A percentile compares a stretch with the other conserved stretches of the same genome.
Evolutionary conservation across 768 basidiomycete genomes (phyloP).

Genomic region (Tulasnella sp.): DNA sequence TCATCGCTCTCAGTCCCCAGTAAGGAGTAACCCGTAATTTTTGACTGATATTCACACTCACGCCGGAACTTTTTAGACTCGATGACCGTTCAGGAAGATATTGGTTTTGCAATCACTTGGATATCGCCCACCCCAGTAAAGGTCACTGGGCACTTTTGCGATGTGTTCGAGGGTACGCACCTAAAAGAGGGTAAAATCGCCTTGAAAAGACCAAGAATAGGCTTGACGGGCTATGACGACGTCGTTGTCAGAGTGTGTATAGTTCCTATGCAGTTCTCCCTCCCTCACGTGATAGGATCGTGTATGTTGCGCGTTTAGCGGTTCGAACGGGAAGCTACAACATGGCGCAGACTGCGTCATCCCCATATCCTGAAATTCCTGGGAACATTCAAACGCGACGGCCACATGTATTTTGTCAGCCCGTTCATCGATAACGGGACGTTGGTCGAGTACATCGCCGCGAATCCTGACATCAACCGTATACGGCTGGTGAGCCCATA

Average conservation of each 20-base stretch:
- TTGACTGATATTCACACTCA: too few relatives aligned
- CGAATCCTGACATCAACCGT: background rate
- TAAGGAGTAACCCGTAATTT: too few relatives aligned
- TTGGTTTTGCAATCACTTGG: too few relatives aligned
- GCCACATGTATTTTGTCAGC: background rate
- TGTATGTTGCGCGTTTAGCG: background rate
- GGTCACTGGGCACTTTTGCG: background rate
- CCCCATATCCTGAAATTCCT: slow-evolving; percentile 13
- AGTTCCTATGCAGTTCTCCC: background rate
- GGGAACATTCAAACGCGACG: slow-evolving; percentile 9
- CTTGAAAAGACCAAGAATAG: background rate
- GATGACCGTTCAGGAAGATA: too few relatives aligned
- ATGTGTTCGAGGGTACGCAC: background rate
- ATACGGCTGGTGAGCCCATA: background rate
- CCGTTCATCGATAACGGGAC: slow-evolving; percentile 12
- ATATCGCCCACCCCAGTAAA: background rate
- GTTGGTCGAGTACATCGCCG: background rate
- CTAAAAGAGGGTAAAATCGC: background rate
- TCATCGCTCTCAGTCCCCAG: too few relatives aligned
- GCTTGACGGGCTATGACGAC: background rate
- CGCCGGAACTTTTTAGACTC: too few relatives aligned
- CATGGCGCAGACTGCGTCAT: background rate
- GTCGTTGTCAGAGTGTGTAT: background rate
- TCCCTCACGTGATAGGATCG: too few relatives aligned
- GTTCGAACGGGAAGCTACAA: background rate